These are phyloP conservation scores for Malassezia slooffiae DNA, from an alignment of 1,284 basidiomycete species.

Conservation along the genomic window DNA sequence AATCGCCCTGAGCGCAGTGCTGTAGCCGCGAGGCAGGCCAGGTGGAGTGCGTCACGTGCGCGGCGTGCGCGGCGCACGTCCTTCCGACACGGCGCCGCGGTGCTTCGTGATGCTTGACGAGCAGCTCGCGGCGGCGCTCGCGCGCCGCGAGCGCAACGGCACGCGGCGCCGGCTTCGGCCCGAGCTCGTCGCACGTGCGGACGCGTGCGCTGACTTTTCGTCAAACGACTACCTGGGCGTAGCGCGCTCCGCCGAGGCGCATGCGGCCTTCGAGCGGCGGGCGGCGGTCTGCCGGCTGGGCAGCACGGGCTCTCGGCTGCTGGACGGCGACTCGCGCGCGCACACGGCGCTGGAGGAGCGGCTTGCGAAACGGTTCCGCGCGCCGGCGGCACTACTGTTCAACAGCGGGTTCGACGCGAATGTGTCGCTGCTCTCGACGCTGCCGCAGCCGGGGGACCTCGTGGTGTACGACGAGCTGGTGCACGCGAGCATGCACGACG, in stretches of 20 bases:
- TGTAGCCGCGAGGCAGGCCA: no score
- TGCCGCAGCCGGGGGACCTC: constrained; percentile 69
- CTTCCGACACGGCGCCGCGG: no score
- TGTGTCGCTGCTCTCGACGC: constrained; percentile 68
- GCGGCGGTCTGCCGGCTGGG: constrained; percentile 52
- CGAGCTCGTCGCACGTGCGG: constrained; percentile 14
- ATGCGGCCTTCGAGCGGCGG: constrained; percentile 6
- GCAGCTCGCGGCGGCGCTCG: constrained; percentile 27
- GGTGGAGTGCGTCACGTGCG: no score
- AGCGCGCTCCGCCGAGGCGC: constrained; percentile 51
- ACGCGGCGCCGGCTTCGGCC: constrained; percentile 31
- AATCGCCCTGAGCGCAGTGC: no score
- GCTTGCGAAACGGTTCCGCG: constrained; percentile 26
- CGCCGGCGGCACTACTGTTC: constrained; percentile 63
- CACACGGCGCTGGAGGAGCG: constrained; percentile 29
- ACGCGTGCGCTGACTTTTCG: constrained; percentile 57
- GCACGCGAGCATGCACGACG: constrained; percentile 86
- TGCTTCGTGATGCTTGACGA: constrained; percentile 23
- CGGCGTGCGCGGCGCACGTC: no score
- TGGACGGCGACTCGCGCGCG: constrained; percentile 59
- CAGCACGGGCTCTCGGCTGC: constrained; percentile 74
- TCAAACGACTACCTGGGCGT: constrained; percentile 93
- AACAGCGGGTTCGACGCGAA: constrained; percentile 94
- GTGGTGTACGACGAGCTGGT: constrained; percentile 77
- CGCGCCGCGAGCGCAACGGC: constrained; percentile 23